Base-by-base conservation (phyloP, 78 protist genomes). In the Cavenderia fasciculata region DNA sequence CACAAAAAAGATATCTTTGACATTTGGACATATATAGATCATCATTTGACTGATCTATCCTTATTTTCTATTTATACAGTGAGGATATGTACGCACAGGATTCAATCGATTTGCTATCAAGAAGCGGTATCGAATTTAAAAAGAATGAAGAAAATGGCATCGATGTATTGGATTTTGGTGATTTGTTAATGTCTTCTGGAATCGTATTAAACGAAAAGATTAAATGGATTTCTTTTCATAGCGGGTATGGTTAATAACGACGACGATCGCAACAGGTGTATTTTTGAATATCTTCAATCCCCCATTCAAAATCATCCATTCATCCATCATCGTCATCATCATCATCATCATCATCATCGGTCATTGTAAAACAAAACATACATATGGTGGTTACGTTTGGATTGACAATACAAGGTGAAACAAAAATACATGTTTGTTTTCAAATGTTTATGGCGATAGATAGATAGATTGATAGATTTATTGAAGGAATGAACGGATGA, bases 111-210 rank as follows among this genome's bases (percentile, higher is more conserved):
- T 86, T 98, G 33, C 93, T 99, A 29, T 66, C 87, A 19, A 62
- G 94, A 36, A 95, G 99, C 2, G 99, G 99, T 27, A 95, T 99
- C 25, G 95, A 98, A 52, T 99, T 99, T 87, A 59, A 96, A 31
- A 61, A 63, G 43, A 82, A 79, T 69, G 91, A 74, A 36, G 68
- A 43, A 5, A 44, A 94, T 43, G 99, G 99, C 40, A 97, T 97
- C 21, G 96, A 95, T 59, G 92, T 77, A 18, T 41, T 46, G 18
- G 92, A 72, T 33, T 98, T 97, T 63, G 98, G 97, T 12, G 98
- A 96, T 49, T 70, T 96, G 25, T 49, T 98, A 27, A 93, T 92
- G 59, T n/a, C 90, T 11, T 87, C 96, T 4, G 98, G 99, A 10
- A 72, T 97, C 0, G 97, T 96, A 19, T 71, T 96, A 61, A 86